Evolutionary conservation across 108 stramenopile genomes (phyloP), one percentile per base, ranked within the genome.

Genomic region (Nannochloropsis granulata): DNA sequence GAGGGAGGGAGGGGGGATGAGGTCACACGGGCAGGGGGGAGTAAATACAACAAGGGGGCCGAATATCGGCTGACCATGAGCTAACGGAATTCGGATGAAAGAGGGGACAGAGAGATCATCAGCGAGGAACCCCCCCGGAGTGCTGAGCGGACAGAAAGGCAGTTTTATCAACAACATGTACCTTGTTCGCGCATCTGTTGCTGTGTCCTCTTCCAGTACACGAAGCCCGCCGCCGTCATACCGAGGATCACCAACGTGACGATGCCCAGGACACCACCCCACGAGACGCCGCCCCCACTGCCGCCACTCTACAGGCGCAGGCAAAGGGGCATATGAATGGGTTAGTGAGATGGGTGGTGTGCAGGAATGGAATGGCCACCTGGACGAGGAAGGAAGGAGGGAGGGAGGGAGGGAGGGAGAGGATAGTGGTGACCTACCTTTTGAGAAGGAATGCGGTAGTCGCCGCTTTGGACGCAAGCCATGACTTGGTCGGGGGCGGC

Each of bases 181-280:
- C 56, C 86, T 82, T 88, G 88, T 80, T 92, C 93, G 84, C 95
- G 92, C 94, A 94, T 94, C 86, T 94, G 93, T 45, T 90, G 89
- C 71, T 92, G 91, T 45, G 93, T 93, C 83, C 92, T 83, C 89
- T 92, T 92, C 83, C 92, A 93, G 85, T 96, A 94, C 85, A 92
- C 89, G 78, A 91, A 84, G 0, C 94, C 93, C 46, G 89, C 92
- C 84, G 82, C 92, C 44, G 90, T 90, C 90, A 90, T 90, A 14
- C 56, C 83, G 13, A 34, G 23, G 42, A 84, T 42, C 12, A 78
- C 79, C 24, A 84, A 71, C 23, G 79, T 42, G 26, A 84, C 78
- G 42, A n/a, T 34, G 25, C 79, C 84, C 43, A 71, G 56, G 8
- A 71, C 56, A 71, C 56, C 56, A 10, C 56, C 56, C 56, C 56